These are phyloP conservation scores for Pseudogymnoascus destructans DNA, from an alignment of 2,329 filamentous ascomycete genomes.

Conservation along the genomic window DNA sequence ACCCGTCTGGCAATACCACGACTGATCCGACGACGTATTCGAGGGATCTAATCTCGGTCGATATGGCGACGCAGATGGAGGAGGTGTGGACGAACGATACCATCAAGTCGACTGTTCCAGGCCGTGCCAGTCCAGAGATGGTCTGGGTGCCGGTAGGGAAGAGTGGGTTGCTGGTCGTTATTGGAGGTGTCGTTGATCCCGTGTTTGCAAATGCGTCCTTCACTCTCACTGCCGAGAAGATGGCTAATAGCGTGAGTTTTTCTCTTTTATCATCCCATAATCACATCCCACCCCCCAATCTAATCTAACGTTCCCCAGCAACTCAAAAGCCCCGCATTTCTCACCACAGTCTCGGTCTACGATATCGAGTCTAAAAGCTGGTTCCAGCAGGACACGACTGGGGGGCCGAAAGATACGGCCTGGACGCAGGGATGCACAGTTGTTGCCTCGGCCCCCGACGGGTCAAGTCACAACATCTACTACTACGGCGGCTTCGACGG, in stretches of 20 bases:
- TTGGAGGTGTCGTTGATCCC: conserved; percentile 60
- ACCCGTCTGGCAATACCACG: conserved; percentile 12
- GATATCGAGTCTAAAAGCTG: conserved; percentile 57
- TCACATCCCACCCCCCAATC: background rate
- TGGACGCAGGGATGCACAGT: conserved; percentile 59
- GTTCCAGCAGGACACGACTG: conserved; percentile 54
- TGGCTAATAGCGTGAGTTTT: conserved; percentile 29
- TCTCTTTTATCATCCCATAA: conserved; percentile 6
- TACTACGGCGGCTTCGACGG: conserved; percentile 68
- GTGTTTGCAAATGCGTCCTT: conserved; percentile 29
- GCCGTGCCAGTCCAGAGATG: conserved; percentile 49
- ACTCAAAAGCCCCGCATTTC: conserved; percentile 56
- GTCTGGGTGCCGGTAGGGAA: conserved; percentile 68
- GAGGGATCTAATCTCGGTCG: conserved; percentile 44
- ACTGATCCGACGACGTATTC: conserved; percentile 31
- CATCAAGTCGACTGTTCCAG: conserved; percentile 35
- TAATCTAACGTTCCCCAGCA: conserved; percentile 31
- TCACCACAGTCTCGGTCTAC: conserved; percentile 60
- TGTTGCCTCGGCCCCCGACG: conserved; percentile 56
- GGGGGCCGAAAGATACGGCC: conserved; percentile 38
- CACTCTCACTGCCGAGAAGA: conserved; percentile 23
- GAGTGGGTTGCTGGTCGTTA: conserved; percentile 61
- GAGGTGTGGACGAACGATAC: conserved; percentile 46
- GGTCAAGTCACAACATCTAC: conserved; percentile 69
- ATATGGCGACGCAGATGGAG: conserved; percentile 39